phyloP scores from a whole-genome alignment of 371 early-diverging fungal genomes.

The Saksenaea oblongispora region DNA sequence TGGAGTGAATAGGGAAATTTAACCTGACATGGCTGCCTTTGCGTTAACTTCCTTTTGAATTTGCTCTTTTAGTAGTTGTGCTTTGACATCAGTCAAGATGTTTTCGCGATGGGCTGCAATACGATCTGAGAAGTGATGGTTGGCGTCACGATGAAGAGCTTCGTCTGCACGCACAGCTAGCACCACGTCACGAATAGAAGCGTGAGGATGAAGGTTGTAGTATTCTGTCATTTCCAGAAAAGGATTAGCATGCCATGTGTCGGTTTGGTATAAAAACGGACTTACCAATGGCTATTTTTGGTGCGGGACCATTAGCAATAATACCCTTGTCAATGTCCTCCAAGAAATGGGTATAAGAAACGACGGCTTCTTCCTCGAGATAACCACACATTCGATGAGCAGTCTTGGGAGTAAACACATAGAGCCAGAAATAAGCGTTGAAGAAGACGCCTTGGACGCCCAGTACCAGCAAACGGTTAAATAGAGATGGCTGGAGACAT shows the following conservation, averaged over 20 bases:
- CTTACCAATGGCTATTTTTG: slow-evolving; percentile 71
- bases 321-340: slow-evolving; percentile 85
- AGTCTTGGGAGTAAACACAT: slow-evolving; percentile 78
- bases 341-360: slow-evolving; percentile 90
- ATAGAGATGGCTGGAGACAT: slow-evolving; percentile 66
- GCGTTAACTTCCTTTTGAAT: not conserved
- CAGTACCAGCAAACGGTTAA: slow-evolving; percentile 68
- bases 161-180: slow-evolving; percentile 96
- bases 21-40: not conserved
- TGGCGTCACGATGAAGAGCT: slow-evolving; percentile 92
- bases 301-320: slow-evolving; percentile 69
- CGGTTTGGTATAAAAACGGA: not conserved
- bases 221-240: slow-evolving; percentile 57
- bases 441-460: slow-evolving; percentile 88
- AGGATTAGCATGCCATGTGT: not conserved
- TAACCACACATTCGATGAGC: slow-evolving; percentile 85
- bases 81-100: slow-evolving; percentile 9
- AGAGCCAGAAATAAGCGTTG: slow-evolving; percentile 85
- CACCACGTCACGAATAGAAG: slow-evolving; percentile 92
- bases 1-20: not conserved
- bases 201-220: slow-evolving; percentile 83
- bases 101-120: slow-evolving; percentile 18
- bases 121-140: slow-evolving; percentile 85
- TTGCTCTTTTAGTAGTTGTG: not conserved
- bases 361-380: slow-evolving; percentile 92